Evolutionary conservation across 2,329 filamentous ascomycete genomes (phyloP), one percentile per base, ranked within the genome.

Genomic region (Phaeomoniella chlamydospora): DNA sequence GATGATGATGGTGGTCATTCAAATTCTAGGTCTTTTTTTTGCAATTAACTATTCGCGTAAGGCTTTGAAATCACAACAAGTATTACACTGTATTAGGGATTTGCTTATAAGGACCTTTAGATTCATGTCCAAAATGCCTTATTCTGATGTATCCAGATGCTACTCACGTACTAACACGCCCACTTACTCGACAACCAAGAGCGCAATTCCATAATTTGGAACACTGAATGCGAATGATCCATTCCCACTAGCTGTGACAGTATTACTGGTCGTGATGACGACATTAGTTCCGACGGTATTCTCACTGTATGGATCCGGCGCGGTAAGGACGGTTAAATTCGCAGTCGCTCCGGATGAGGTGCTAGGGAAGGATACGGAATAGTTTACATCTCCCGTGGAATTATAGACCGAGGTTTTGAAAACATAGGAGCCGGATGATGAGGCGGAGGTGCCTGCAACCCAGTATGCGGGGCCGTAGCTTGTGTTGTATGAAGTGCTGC

Each of bases 401-500:
- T 68, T 67, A 48, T 66, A 68, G 0, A 61, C 57, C n/a, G 62
- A 64, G 3, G 54, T 57, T 46, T 68, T 68, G 50, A 63, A 59
- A 30, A 63, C 54, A 36, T 53, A 51, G 13, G 53, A 52, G 31
- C 52, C 45, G 4, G 44, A 18, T 6, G 15, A 60, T 40, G 43
- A 51, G 36, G 42, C 58, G 46, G 50, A 54, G 10, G 54, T 48
- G 3, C 64, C 64, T 4, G 62, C 60, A 15, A 56, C 63, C 46
- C 58, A 67, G 52, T 64, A 68, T 0, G 59, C 50, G 0, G 63
- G 61, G 2, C 57, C 58, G 35, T 56, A 61, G 18, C 44, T 48
- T 33, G 53, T 13, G 18, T n/a, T 52, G n/a, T n/a, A n/a, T n/a
- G n/a, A n/a, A 15, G 55, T 49, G 2, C 56, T 54, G 2, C 53